phyloP scores from a whole-genome alignment of 176 grass and related monocot genomes.

The Bromus sterilis region DNA sequence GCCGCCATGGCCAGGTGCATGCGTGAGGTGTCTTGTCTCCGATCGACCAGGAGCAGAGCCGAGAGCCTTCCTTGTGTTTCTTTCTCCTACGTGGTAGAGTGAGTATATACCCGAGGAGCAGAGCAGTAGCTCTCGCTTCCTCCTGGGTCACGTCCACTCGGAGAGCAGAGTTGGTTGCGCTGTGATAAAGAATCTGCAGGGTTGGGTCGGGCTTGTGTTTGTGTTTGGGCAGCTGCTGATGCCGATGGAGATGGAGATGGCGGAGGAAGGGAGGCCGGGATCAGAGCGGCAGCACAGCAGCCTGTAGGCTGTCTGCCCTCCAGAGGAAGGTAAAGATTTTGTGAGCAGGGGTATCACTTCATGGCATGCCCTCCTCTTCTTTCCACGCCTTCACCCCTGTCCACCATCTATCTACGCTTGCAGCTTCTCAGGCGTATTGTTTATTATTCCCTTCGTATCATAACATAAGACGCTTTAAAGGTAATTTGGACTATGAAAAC shows the following conservation, averaged over 20 bases:
- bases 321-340: not conserved
- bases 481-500: no score
- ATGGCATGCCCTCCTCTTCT: conserved; percentile 33
- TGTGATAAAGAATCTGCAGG: conserved; percentile 17
- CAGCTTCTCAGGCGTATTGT: no score
- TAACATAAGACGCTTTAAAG: no score
- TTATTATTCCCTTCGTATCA: no score
- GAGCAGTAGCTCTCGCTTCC: not conserved
- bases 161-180: not conserved
- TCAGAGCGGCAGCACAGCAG: not conserved
- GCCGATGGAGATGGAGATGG: not conserved
- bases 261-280: not conserved
- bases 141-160: not conserved
- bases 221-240: not conserved
- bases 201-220: no score
- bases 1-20: conserved; percentile 2
- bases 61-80: no score
- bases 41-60: not conserved
- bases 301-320: not conserved
- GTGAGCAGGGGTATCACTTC: not conserved
- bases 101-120: not conserved
- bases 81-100: no score
- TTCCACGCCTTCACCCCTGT: not conserved
- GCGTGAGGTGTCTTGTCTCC: conserved; percentile 3
- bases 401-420: not conserved